phyloP scores from a whole-genome alignment of 2,329 filamentous ascomycete genomes.

The Ascochyta rabiei region DNA sequence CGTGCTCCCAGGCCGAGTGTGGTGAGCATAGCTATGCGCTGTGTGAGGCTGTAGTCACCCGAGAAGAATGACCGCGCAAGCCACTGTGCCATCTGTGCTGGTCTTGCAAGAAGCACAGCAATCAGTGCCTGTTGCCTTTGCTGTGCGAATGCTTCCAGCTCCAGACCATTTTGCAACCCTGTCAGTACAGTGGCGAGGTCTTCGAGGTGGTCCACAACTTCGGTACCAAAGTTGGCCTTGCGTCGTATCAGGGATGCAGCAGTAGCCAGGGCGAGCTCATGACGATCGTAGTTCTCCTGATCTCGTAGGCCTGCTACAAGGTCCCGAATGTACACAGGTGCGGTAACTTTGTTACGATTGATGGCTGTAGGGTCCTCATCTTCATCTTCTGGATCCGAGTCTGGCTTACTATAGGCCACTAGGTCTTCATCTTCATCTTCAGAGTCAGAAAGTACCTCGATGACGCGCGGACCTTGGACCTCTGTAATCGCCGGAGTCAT shows the following conservation, averaged over 20 bases:
- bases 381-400: slow-evolving; percentile 87
- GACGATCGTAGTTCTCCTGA: slow-evolving; percentile 81
- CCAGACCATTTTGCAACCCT: slow-evolving; percentile 83
- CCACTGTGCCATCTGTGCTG: slow-evolving; percentile 80
- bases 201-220: slow-evolving; percentile 82
- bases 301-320: slow-evolving; percentile 80
- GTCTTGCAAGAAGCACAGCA: slow-evolving; percentile 77
- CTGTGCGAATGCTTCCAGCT: slow-evolving; percentile 74
- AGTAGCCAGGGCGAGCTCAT: slow-evolving; percentile 77
- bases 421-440: slow-evolving; percentile 66
- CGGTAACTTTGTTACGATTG: slow-evolving; percentile 78
- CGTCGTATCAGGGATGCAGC: slow-evolving; percentile 83
- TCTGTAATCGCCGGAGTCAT: slow-evolving; percentile 27
- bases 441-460: slow-evolving; percentile 59
- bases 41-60: slow-evolving; percentile 86
- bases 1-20: slow-evolving; percentile 81
- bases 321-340: slow-evolving; percentile 90
- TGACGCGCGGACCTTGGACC: slow-evolving; percentile 52
- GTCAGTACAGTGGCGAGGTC: slow-evolving; percentile 79
- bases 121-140: slow-evolving; percentile 81
- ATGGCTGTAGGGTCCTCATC: slow-evolving; percentile 91
- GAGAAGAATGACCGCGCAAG: slow-evolving; percentile 86
- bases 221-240: slow-evolving; percentile 85
- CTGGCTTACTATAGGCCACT: slow-evolving; percentile 80
- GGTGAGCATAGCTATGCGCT: slow-evolving; percentile 81